These are phyloP conservation scores for Drosera spatulata DNA, from an alignment of 179 eudicot species.

Conservation along the genomic window DNA sequence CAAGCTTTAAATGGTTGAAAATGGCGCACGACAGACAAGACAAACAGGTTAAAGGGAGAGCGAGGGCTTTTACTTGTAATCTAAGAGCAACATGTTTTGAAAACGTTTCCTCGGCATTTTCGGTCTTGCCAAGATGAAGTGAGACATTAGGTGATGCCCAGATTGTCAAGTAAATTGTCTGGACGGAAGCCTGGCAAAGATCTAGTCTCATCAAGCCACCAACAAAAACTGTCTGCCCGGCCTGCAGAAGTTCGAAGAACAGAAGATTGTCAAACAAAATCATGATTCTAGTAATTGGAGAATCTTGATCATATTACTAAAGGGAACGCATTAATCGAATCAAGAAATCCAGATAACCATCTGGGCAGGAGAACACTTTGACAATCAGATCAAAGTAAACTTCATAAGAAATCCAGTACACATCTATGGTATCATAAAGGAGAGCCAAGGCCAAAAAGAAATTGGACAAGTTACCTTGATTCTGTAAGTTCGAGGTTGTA, in stretches of 20 bases:
- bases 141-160: constrained; percentile 79
- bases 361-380: too few species aligned
- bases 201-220: constrained; percentile 86
- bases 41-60: not conserved
- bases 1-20: not conserved
- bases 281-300: too few species aligned
- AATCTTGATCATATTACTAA: too few species aligned
- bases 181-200: constrained; percentile 61
- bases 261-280: not conserved
- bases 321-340: too few species aligned
- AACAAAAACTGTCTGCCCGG: constrained; percentile 73
- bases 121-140: constrained; percentile 85
- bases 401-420: too few species aligned
- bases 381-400: too few species aligned
- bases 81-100: constrained; percentile 79
- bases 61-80: constrained; percentile 49
- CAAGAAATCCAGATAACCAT: too few species aligned
- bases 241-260: constrained; percentile 28
- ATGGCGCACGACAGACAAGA: not conserved
- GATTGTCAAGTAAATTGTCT: constrained; percentile 77
- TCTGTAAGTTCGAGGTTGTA: constrained; percentile 74
- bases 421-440: too few species aligned
- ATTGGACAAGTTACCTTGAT: constrained; percentile 56
- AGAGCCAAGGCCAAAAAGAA: too few species aligned
- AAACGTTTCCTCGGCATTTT: constrained; percentile 82